Evolutionary conservation across 2,329 filamentous ascomycete genomes (phyloP), one percentile per base, ranked within the genome.

Genomic region (Teratosphaeria zuluensis): DNA sequence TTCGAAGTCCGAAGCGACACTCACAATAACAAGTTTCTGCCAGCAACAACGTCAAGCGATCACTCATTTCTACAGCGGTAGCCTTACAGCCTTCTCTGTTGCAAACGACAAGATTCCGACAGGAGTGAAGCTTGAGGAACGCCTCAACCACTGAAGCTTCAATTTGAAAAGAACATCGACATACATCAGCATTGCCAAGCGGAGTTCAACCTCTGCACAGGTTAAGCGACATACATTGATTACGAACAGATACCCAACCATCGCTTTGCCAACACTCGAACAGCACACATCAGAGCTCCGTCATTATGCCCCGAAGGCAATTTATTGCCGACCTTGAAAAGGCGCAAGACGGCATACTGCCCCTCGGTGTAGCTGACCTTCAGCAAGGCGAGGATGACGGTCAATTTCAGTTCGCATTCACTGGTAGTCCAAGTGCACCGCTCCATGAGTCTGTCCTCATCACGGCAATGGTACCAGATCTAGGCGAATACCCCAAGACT

Each of bases 381-480:
- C 74, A 75, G 35, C 75, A 77, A 38, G 87, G 87, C 16, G 83
- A 85, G 4, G 86, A 88, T 33, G 87, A 92, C 70, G 89, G 88
- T 55, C 84, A 88, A 58, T 78, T 95, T 58, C 80, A 79, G 14
- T 87, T 92, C 69, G 77, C 73, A 4, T 88, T 80, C 64, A 61
- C 57, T 54, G 57, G 53, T 46, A 59, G 35, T 58, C 67, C 24
- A 66, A 69, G 5, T 5, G 46, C 53, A 8, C 19, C 53, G 14
- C 52, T 53, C 11, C 33, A 33, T 4, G 70, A 65, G 21, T 58
- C 69, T 5, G 64, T 74, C 57, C 65, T 66, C 31, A 68, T 78
- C 54, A 77, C 75, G n/a, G 76, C 72, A 19, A 59, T 70, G 53
- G 58, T 68, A 16, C 42, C 68, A 74, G 84, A 88, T 62, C 74